A percentile compares a stretch with the other conserved stretches of the same genome.
These are phyloP conservation scores for Solanum rostratum DNA, from an alignment of 257 asterid species.

Conservation along the genomic window DNA sequence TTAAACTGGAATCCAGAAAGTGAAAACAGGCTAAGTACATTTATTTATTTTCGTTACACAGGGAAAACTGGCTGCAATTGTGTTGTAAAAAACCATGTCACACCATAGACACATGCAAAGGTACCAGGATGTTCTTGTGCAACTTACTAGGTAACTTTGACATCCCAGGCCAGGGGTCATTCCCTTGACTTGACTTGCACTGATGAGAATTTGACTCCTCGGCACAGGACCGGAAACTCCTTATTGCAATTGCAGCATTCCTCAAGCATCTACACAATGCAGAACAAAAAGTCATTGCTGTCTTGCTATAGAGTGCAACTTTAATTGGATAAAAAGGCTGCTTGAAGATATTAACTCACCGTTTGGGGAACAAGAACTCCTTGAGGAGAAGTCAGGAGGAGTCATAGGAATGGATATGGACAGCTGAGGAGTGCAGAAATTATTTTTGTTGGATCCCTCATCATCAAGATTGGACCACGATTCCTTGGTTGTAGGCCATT, in stretches of 20 bases:
- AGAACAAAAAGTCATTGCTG: not conserved
- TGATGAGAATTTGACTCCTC: not conserved
- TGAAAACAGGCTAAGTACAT: not conserved
- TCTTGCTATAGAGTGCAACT: not conserved
- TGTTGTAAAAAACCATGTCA: not conserved
- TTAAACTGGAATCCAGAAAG: not conserved
- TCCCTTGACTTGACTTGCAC: not conserved
- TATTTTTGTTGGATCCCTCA: slow-evolving; percentile 37
- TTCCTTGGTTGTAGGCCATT: slow-evolving; percentile 81
- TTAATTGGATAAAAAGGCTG: not conserved
- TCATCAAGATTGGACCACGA: slow-evolving; percentile 71
- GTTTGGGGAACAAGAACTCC: slow-evolving; percentile 43
- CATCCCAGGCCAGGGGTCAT: not conserved
- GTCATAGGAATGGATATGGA: slow-evolving; percentile 72
- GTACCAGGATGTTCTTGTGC: not conserved
- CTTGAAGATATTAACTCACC: slow-evolving; percentile 31
- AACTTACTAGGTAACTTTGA: not conserved
- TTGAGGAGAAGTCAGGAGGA: slow-evolving; percentile 50
- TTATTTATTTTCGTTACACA: not conserved
- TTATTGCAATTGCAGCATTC: slow-evolving; percentile 4
- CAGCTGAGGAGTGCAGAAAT: slow-evolving; percentile 67
- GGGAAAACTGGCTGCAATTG: not conserved
- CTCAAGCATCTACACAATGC: slow-evolving; percentile 43
- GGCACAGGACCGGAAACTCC: not conserved
- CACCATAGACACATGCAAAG: not conserved